Conservation (phyloP, 2,329 filamentous ascomycete species). For the Penicillium sp. region DNA sequence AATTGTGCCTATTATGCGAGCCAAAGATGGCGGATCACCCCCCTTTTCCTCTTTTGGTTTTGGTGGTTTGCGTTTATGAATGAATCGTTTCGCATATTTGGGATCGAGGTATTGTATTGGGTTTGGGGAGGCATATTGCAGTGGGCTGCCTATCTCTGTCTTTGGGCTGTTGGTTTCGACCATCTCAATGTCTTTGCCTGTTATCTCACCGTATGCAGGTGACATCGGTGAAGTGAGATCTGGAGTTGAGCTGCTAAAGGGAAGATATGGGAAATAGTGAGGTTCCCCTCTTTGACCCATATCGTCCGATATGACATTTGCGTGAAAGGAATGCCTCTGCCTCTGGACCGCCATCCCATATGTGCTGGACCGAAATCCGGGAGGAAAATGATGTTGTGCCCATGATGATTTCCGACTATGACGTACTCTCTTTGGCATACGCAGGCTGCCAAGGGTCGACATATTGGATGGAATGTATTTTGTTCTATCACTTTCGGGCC, state of each 20-base stretch:
- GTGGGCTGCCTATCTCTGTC: not conserved
- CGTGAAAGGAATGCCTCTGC: not conserved
- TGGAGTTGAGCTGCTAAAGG: not conserved
- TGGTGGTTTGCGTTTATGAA: not conserved
- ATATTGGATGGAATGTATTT: not conserved
- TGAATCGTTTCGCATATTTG: not conserved
- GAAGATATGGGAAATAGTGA: not conserved
- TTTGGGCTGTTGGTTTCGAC: not conserved
- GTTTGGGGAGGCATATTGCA: not conserved
- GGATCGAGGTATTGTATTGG: not conserved
- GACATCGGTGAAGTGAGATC: not conserved
- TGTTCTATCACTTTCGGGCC: not conserved
- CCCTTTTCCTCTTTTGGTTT: not conserved
- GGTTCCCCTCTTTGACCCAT: too few species aligned
- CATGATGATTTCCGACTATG: slow-evolving; percentile 7
- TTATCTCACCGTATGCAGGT: not conserved
- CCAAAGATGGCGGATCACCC: slow-evolving; percentile 37
- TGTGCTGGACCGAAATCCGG: slow-evolving; percentile 11
- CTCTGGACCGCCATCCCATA: not conserved
- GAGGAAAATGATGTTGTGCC: slow-evolving; percentile 15
- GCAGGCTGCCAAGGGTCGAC: not conserved
- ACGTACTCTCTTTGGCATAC: not conserved
- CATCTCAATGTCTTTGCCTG: slow-evolving; percentile 12
- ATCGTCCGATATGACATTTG: not conserved
- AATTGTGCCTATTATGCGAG: slow-evolving; percentile 65